These are phyloP conservation scores for Ceratorhiza oryzae-sativae DNA, from an alignment of 1,284 basidiomycete species.

Conservation along the genomic window DNA sequence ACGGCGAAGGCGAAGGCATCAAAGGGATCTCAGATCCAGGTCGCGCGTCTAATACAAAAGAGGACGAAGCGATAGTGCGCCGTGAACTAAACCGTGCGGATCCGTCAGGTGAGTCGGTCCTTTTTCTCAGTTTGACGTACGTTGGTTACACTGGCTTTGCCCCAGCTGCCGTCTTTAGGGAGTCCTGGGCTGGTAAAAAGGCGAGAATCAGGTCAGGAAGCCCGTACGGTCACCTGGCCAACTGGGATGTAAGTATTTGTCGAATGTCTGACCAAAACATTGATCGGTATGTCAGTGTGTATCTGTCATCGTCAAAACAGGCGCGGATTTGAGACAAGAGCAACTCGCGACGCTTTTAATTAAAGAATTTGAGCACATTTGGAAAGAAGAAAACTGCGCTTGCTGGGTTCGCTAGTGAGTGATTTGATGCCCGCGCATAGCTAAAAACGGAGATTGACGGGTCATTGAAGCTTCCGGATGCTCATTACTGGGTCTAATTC, in stretches of 20 bases:
- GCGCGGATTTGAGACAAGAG: slow-evolving; percentile 95
- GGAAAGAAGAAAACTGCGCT: slow-evolving; percentile 88
- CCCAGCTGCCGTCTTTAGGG: slow-evolving; percentile 84
- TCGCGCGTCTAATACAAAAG: slow-evolving; percentile 64
- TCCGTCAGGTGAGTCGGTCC: slow-evolving; percentile 70
- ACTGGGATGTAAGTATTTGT: slow-evolving; percentile 57
- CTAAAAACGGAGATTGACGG: slow-evolving; percentile 3
- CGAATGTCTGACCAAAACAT: slow-evolving; percentile 63
- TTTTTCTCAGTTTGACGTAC: neutral
- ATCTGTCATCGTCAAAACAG: slow-evolving; percentile 98
- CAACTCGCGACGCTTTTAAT: slow-evolving; percentile 97
- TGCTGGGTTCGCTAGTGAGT: slow-evolving; percentile 93
- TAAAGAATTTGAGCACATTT: slow-evolving; percentile 88
- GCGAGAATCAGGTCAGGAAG: slow-evolving; percentile 90
- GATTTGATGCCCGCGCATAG: slow-evolving; percentile 1
- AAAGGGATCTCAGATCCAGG: slow-evolving; percentile 57
- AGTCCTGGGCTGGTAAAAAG: slow-evolving; percentile 96
- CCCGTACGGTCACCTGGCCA: slow-evolving; percentile 94
- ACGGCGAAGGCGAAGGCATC: slow-evolving; percentile 62
- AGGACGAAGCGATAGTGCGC: slow-evolving; percentile 92
- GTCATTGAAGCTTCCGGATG: slow-evolving; percentile 71
- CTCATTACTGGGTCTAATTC: slow-evolving; percentile 93
- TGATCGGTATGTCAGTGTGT: slow-evolving; percentile 66
- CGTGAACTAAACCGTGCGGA: slow-evolving; percentile 96
- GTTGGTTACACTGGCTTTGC: neutral